These are phyloP conservation scores for Jamesozyma spencerorum DNA, from an alignment of 805 yeast genomes.

Conservation along the genomic window DNA sequence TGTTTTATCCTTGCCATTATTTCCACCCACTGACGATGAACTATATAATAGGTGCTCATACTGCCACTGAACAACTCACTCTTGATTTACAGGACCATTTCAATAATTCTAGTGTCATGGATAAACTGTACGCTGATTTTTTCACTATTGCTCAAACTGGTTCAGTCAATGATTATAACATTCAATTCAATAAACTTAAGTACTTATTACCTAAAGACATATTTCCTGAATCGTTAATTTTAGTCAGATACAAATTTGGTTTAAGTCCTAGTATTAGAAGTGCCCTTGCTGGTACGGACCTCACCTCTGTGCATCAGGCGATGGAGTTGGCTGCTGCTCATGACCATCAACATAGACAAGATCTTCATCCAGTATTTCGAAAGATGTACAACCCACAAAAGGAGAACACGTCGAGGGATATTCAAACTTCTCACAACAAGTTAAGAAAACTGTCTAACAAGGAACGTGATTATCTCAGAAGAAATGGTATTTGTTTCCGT, in stretches of 20 bases:
- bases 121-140: not conserved
- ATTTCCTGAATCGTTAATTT: not conserved
- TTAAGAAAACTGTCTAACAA: not conserved
- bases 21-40: too few relatives aligned
- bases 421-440: not conserved
- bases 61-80: too few relatives aligned
- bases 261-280: not conserved
- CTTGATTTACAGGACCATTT: not conserved
- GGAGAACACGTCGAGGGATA: not conserved
- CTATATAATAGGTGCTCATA: too few relatives aligned
- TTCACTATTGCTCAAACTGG: constrained; percentile 1
- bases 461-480: not conserved
- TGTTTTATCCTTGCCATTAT: too few relatives aligned
- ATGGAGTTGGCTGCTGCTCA: constrained; percentile 1
- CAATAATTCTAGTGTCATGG: not conserved
- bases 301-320: not conserved
- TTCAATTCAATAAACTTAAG: not conserved
- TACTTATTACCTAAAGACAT: not conserved
- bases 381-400: not conserved
- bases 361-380: not conserved
- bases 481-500: not conserved
- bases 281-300: not conserved
- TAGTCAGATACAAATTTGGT: not conserved
- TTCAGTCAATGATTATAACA: not conserved
- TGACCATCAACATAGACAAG: not conserved